Evolutionary conservation across 306 rosid genomes (phyloP).

Genomic region (Morella rubra): DNA sequence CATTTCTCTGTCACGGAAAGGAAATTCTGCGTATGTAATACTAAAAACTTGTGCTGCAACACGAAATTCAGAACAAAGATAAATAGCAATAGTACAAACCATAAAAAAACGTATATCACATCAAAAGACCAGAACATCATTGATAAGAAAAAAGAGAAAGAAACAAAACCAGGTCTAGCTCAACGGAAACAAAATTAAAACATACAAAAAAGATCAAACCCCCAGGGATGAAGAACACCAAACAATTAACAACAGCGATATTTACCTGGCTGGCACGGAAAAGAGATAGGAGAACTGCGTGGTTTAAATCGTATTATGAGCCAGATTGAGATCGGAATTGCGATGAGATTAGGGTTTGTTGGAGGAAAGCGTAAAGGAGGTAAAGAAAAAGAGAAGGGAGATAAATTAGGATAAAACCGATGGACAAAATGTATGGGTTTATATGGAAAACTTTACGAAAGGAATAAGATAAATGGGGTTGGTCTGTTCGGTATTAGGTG

Average conservation of each 20-base stretch:
- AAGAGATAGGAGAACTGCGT: constrained; percentile 27
- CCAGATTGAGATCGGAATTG: constrained; percentile 18
- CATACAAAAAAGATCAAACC: not conserved
- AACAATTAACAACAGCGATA: constrained; percentile 3
- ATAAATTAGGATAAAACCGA: not conserved
- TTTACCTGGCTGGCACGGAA: constrained; percentile 40
- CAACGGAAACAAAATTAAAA: constrained; percentile 13
- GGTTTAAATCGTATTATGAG: not conserved
- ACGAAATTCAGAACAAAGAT: too few species aligned
- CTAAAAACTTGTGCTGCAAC: not conserved
- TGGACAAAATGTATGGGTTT: not conserved
- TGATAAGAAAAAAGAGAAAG: not conserved
- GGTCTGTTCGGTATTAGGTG: too few species aligned
- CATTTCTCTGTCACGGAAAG: not conserved
- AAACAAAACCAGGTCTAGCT: not conserved
- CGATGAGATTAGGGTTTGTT: constrained; percentile 40
- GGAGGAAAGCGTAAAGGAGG: constrained; percentile 7
- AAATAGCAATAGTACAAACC: not conserved
- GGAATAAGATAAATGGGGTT: not conserved
- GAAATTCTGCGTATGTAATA: not conserved
- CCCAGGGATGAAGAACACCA: not conserved
- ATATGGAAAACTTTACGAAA: not conserved
- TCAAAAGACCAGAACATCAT: constrained; percentile 11
- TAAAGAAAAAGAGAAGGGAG: not conserved
- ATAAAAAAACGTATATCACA: not conserved